These are phyloP conservation scores for Microstegium vimineum DNA, from an alignment of 176 grass and related monocot genomes.

Conservation along the genomic window DNA sequence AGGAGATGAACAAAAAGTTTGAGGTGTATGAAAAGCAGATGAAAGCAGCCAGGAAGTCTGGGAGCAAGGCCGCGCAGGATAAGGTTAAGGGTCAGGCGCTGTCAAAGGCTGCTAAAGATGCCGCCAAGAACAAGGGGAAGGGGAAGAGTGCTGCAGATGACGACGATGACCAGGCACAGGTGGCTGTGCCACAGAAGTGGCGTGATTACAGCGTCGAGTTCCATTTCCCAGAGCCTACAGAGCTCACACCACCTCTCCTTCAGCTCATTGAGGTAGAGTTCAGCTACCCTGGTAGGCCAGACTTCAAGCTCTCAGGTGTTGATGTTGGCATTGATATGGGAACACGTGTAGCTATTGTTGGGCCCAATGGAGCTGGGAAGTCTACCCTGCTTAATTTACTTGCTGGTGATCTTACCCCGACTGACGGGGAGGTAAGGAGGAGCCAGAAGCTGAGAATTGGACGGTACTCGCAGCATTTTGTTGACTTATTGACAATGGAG, in stretches of 20 bases:
- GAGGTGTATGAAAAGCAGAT: slow-evolving; percentile 86
- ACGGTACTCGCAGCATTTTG: slow-evolving; percentile 94
- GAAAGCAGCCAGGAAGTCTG: slow-evolving; percentile 78
- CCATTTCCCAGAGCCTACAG: slow-evolving; percentile 93
- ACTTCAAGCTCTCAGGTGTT: slow-evolving; percentile 79
- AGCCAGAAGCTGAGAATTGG: slow-evolving; percentile 95
- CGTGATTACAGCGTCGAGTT: slow-evolving; percentile 93
- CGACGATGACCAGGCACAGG: slow-evolving; percentile 54
- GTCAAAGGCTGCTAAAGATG: slow-evolving; percentile 73
- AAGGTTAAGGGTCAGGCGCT: slow-evolving; percentile 84
- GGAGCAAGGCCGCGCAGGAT: slow-evolving; percentile 83
- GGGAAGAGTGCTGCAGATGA: slow-evolving; percentile 57
- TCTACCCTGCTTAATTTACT: slow-evolving; percentile 95
- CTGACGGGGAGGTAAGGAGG: slow-evolving; percentile 71
- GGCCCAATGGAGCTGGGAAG: slow-evolving; percentile 94
- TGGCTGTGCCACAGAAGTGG: slow-evolving; percentile 78
- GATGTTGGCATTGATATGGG: slow-evolving; percentile 99
- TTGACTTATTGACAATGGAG: slow-evolving; percentile 94
- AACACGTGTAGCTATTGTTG: slow-evolving; percentile 90
- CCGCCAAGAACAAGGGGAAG: slow-evolving; percentile 77
- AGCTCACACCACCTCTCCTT: slow-evolving; percentile 88
- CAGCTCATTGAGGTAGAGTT: slow-evolving; percentile 92
- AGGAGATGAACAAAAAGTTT: slow-evolving; percentile 87
- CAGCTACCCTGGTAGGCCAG: slow-evolving; percentile 68
- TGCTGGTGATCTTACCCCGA: slow-evolving; percentile 81